Evolutionary conservation across 805 yeast genomes (phyloP), one percentile per base, ranked within the genome.

Genomic region (Myxozyma sirexii): DNA sequence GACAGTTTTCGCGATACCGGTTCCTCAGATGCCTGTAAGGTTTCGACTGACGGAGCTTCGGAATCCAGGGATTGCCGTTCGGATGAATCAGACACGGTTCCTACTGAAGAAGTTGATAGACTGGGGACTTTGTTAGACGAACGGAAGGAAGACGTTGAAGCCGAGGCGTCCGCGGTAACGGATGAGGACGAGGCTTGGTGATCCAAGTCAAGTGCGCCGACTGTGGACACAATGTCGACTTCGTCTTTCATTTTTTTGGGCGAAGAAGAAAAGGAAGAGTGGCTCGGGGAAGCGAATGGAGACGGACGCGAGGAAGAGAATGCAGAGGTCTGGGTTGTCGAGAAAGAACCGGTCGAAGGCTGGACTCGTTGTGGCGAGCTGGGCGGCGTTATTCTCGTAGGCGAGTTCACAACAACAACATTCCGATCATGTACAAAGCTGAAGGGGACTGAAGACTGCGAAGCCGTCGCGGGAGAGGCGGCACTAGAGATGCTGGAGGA

Each of bases 341-440:
- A 19, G 41, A 41, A 41, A 15, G 44, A 24, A 24, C 38, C 47
- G 19, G 4, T 10, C 2, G 47, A 24, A 4, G 31, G 19, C 29
- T 23, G 43, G 38, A 15, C 15, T 38, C 39, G 42, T 29, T 21
- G 58, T 41, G 58, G 48, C 58, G 54, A 47, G n/a, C 27, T 26
- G 12, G 57, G 52, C 15, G 56, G 52, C 13, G 57, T 37, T 27
- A 52, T 45, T 29, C 35, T 35, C 4, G 57, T 29, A 1, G 57
- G 24, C 21, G 48, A 38, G 49, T 56, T 56, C 50, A 56, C 47
- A n/a, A 56, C 45, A 8, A 49, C 55, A 33, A 56, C 59, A 48
- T 56, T 56, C 37, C 59, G 42, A 24, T 49, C 49, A 43, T 56
- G 59, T 6, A 49, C 35, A 49, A 56, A 56, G 46, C 35, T 44